These are phyloP conservation scores for Ascochyta koolunga DNA, from an alignment of 2,329 filamentous ascomycete genomes.

Conservation along the genomic window DNA sequence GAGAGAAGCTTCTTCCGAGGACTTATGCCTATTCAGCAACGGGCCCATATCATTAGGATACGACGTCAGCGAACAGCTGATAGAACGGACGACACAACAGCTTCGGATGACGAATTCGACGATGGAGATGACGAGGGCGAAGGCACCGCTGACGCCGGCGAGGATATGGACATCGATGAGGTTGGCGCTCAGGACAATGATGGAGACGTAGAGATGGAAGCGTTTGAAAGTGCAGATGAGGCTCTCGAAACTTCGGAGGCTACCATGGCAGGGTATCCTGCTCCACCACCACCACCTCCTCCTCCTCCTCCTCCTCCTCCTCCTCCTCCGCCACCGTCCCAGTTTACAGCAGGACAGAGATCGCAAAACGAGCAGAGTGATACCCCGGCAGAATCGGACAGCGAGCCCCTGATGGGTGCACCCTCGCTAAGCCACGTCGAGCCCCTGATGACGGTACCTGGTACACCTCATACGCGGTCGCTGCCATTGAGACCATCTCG, in stretches of 20 bases:
- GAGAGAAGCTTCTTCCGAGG: constrained; percentile 36
- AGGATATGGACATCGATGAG: constrained; percentile 57
- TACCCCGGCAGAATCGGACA: constrained; percentile 76
- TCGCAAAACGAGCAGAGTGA: constrained; percentile 60
- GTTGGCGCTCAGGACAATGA: constrained; percentile 55
- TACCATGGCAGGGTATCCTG: constrained; percentile 76
- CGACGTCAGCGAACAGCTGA: constrained; percentile 41
- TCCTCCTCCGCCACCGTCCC: constrained; percentile 44
- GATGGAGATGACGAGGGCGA: constrained; percentile 58
- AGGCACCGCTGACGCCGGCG: constrained; percentile 42
- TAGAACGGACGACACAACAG: constrained; percentile 54
- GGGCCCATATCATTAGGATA: constrained; percentile 33
- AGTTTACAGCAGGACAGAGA: constrained; percentile 6
- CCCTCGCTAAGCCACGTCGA: constrained; percentile 69
- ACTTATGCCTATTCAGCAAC: constrained; percentile 34
- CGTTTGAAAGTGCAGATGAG: constrained; percentile 60
- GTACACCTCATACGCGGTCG: constrained; percentile 67
- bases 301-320: constrained; percentile 54
- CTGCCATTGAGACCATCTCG: constrained; percentile 59
- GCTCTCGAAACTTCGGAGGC: constrained; percentile 77
- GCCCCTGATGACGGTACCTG: constrained; percentile 75
- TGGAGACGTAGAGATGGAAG: constrained; percentile 58
- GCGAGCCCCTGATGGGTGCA: constrained; percentile 63
- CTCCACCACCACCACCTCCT: constrained; percentile 55
- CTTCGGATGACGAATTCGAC: constrained; percentile 52